A percentile compares a stretch with the other conserved stretches of the same genome.
Evolutionary conservation across 2,329 filamentous ascomycete species (phyloP).

Genomic region (Phialophora chinensis): DNA sequence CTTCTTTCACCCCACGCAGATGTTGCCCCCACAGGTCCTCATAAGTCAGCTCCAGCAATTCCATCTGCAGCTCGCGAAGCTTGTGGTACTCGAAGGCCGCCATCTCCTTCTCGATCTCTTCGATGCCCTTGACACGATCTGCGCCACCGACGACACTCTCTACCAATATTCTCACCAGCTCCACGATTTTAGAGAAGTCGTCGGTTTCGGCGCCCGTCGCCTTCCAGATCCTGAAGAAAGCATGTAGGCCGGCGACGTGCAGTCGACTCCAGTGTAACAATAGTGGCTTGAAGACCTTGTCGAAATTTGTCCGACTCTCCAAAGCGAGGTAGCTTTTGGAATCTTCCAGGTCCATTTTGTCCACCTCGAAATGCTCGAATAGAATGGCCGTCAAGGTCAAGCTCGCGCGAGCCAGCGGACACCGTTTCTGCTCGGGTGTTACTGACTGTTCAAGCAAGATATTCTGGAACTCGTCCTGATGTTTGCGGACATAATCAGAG

Average conservation of each 20-base stretch:
- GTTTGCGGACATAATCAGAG: slow-evolving; percentile 88
- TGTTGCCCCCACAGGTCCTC: slow-evolving; percentile 95
- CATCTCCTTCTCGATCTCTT: slow-evolving; percentile 88
- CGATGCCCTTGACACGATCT: slow-evolving; percentile 78
- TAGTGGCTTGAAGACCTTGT: slow-evolving; percentile 83
- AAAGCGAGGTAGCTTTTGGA: slow-evolving; percentile 74
- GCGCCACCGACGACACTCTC: slow-evolving; percentile 88
- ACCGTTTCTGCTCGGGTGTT: slow-evolving; percentile 72
- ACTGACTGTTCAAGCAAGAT: slow-evolving; percentile 86
- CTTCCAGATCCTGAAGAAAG: slow-evolving; percentile 93
- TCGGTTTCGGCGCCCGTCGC: slow-evolving; percentile 80
- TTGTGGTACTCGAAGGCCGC: slow-evolving; percentile 79
- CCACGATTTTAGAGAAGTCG: slow-evolving; percentile 92
- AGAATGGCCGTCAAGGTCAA: slow-evolving; percentile 84
- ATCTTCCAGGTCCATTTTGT: slow-evolving; percentile 80
- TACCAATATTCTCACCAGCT: slow-evolving; percentile 85
- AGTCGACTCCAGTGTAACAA: slow-evolving; percentile 91
- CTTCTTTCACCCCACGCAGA: slow-evolving; percentile 85
- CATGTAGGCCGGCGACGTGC: slow-evolving; percentile 82
- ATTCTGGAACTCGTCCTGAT: slow-evolving; percentile 92
- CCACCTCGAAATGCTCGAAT: slow-evolving; percentile 95
- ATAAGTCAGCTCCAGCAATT: slow-evolving; percentile 85
- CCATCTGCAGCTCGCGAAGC: slow-evolving; percentile 89
- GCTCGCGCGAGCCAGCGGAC: slow-evolving; percentile 85
- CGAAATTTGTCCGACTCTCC: slow-evolving; percentile 78